Conservation (phyloP, 1,139 yeast genomes). For the Sugiyamaella paludigena region DNA sequence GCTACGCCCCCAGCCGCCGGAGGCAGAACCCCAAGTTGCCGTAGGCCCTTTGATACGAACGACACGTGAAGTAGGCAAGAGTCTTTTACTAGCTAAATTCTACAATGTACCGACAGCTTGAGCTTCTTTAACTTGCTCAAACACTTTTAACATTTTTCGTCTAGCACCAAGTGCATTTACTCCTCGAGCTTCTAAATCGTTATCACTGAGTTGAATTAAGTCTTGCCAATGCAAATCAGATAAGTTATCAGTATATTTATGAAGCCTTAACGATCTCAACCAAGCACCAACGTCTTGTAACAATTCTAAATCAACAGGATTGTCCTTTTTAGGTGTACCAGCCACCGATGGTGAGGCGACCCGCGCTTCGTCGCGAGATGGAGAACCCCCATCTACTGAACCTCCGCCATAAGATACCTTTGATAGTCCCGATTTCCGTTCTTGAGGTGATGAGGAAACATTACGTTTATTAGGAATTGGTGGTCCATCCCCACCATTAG, state of each 20-base stretch:
- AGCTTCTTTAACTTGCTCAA: slow-evolving; percentile 67
- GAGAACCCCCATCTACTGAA: slow-evolving; percentile 4
- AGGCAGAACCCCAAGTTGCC: no score
- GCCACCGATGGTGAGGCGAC: slow-evolving; percentile 14
- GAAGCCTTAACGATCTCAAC: slow-evolving; percentile 84
- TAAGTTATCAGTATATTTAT: slow-evolving; percentile 86
- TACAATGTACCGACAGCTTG: slow-evolving; percentile 5
- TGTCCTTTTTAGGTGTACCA: slow-evolving; percentile 53
- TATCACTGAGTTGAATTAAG: slow-evolving; percentile 68
- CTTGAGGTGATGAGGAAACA: slow-evolving; percentile 16
- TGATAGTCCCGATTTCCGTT: slow-evolving; percentile 19
- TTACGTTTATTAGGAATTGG: slow-evolving; percentile 6
- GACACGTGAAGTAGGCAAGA: no score
- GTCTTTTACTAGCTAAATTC: no score
- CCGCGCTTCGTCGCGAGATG: slow-evolving; percentile 11
- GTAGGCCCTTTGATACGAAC: no score
- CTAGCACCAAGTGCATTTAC: slow-evolving; percentile 95
- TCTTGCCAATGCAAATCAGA: slow-evolving; percentile 76
- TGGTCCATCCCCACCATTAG: not conserved
- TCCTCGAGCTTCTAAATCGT: slow-evolving; percentile 69
- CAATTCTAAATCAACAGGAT: slow-evolving; percentile 53
- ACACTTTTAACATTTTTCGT: slow-evolving; percentile 85
- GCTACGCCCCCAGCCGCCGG: no score
- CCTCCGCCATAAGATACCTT: slow-evolving; percentile 17
- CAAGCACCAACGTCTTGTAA: slow-evolving; percentile 84